Percentiles rank a stretch among this genome's conserved stretches.
Evolutionary conservation across 805 yeast genomes (phyloP).

Genomic region (Metschnikowia santaceciliae): DNA sequence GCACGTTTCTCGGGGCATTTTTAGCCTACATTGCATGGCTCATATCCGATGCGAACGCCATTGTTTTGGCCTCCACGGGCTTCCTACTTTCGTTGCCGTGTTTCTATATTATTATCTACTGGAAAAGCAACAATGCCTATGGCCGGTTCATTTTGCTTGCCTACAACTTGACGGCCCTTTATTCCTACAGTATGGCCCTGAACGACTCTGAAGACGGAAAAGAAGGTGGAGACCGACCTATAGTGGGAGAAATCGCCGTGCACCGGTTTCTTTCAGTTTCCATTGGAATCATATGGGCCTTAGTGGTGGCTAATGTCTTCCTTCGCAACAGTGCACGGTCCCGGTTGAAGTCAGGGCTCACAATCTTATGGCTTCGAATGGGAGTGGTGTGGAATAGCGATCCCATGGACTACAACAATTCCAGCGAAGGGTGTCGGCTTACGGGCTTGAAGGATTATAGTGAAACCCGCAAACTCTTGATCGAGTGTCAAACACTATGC

Average conservation of each 20-base stretch:
- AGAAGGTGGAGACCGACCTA: constrained; percentile 69
- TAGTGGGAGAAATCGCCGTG: constrained; percentile 68
- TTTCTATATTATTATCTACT: constrained; percentile 57
- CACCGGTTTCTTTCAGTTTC: constrained; percentile 73
- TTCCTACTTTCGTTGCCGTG: constrained; percentile 46
- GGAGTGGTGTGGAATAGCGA: constrained; percentile 80
- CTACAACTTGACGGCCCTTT: constrained; percentile 73
- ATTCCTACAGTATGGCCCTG: constrained; percentile 64
- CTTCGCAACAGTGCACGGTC: constrained; percentile 76
- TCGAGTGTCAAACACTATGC: constrained; percentile 55
- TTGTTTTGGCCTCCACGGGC: constrained; percentile 48
- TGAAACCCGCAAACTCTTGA: constrained; percentile 51
- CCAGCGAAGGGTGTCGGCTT: constrained; percentile 18
- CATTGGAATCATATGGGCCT: constrained; percentile 74
- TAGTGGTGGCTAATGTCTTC: constrained; percentile 59
- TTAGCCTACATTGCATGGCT: constrained; percentile 60
- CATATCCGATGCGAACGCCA: constrained; percentile 51
- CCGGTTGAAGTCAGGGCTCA: constrained; percentile 59
- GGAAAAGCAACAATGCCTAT: constrained; percentile 61
- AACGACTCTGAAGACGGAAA: constrained; percentile 54
- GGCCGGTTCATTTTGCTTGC: constrained; percentile 71
- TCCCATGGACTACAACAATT: constrained; percentile 48
- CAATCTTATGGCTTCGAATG: constrained; percentile 71
- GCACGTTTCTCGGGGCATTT: constrained; percentile 70
- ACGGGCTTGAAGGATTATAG: constrained; percentile 43